These are phyloP conservation scores for Elsinoe batatas DNA, from an alignment of 2,329 filamentous ascomycete species.

Conservation along the genomic window DNA sequence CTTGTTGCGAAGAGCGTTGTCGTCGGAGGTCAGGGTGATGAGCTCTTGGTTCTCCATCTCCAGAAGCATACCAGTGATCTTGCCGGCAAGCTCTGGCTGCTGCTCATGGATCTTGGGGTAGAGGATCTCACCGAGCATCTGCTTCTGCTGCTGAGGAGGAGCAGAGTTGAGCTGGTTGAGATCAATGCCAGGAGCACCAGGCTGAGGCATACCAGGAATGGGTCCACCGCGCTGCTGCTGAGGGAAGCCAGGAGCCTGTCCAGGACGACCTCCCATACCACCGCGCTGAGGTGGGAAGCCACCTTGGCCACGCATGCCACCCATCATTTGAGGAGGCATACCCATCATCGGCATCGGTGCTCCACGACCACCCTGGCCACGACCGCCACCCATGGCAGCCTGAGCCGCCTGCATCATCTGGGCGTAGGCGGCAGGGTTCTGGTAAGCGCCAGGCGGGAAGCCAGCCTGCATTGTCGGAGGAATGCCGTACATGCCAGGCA, in stretches of 20 bases:
- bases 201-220: constrained; percentile 15
- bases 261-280: constrained; percentile 30
- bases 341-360: constrained; percentile 55
- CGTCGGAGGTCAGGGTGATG: constrained; percentile 84
- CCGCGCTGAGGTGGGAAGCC: constrained; percentile 16
- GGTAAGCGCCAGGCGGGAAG: constrained; percentile 67
- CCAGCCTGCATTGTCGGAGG: constrained; percentile 54
- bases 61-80: constrained; percentile 99
- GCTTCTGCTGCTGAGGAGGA: constrained; percentile 79
- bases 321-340: constrained; percentile 56
- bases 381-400: constrained; percentile 44
- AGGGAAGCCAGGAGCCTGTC: constrained; percentile 28
- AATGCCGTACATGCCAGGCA: constrained; percentile 77
- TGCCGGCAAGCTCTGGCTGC: constrained; percentile 91
- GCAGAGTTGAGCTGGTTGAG: constrained; percentile 42
- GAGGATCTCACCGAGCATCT: constrained; percentile 92
- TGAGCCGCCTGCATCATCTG: constrained; percentile 61
- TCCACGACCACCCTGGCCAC: constrained; percentile 58
- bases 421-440: constrained; percentile 57
- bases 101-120: constrained; percentile 97
- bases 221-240: constrained; percentile 26
- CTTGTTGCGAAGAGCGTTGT: constrained; percentile 81
- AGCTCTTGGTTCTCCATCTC: constrained; percentile 98
- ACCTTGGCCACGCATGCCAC: constrained; percentile 29
- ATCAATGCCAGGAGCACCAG: constrained; percentile 34